Base-by-base conservation (phyloP, 129 eudicot species). In the Logfia minima region DNA sequence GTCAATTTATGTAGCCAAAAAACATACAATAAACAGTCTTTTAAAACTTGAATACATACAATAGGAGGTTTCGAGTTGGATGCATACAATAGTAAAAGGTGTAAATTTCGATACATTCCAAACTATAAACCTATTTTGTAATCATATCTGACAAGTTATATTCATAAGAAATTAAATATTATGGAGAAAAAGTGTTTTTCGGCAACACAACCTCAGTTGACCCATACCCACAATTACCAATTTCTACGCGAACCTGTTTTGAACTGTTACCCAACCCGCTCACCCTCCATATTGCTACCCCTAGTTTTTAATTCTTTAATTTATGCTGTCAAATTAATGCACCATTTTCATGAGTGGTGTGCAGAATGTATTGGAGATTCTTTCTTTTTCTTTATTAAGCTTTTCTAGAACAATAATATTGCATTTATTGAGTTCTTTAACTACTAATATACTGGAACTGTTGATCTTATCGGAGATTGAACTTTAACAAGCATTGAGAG, bases 251-350 rank as follows among this genome's bases (percentile, higher is more conserved):
- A 11, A 10, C 52, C 23, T 21, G 26, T 8, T 19, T 18, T 7
- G 62, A 56, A n/a, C 62, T 56, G 24, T 45, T 13, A 13, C 23
- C 62, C 26, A 56, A n/a, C 61, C 61, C 14, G 32, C 66, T 43
- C 16, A 8, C 51, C 16, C 16, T 45, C 34, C 28, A 10, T 10
- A 7, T 61, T 61, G 29, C 66, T 17, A 61, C 66, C 66, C 24
- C 34, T 45, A n/a, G 9, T 56, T 6, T 6, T 19, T 4, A 29
- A 79, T 37, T 53, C 56, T 69, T 41, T 75, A 66, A 21, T 4
- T 79, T 74, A 18, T 48, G 63, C 65, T 75, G 71, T 72, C 67
- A 58, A 23, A 45, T 55, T 65, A 29, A 71, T 52, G 31, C 35
- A 59, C 66, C 74, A 41, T 35, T 24, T 72, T 24, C 69, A 17